Evolutionary conservation across 1,284 basidiomycete genomes (phyloP), one percentile per base, ranked within the genome.

Genomic region (Ceratobasidium sp.): DNA sequence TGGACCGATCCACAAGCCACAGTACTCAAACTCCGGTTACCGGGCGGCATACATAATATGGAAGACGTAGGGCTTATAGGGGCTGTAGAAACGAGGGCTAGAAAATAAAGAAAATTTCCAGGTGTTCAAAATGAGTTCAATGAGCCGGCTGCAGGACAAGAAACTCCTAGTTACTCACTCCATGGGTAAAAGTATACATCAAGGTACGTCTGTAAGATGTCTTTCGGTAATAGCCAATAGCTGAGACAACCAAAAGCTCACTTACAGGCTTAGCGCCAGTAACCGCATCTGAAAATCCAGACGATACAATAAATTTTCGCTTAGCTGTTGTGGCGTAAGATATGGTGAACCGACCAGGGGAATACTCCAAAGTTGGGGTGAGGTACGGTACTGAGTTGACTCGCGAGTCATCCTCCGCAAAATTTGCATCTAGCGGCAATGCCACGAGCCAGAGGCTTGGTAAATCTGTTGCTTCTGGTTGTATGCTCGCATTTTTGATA

Each of bases 251-350:
- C 2, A 52, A 3, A 14, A 6, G 7, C 23, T 10, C 27, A 70
- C 68, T 41, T 1, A 70, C 68, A 6, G 68, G 68, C 3, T 57
- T 54, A 2, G 68, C 57, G 18, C 54, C 68, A 20, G 68, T 70
- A 10, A 70, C 59, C 6, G 68, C 68, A 27, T 70, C 68, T 16
- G 2, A 12, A 33, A 70, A 18, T 4, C 35, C 52, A 12, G 68
- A 70, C 14, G 68, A 70, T 6, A 52, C 23, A 23, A 70, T 70
- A 52, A 70, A 70, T 41, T 54, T 33, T 10, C 68, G 38, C 33
- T 16, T 41, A 20, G 50, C 33, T 8, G 41, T 14, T 18, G 10
- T 44, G 1, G 46, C 8, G 23, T 33, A 7, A 2, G 54, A 5
- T 18, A 20, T 8, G 3, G 33, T 59, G 41, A 57, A 7, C 20